phyloP scores from a whole-genome alignment of 192 early-diverging fungal genomes.

The Anaeromyces robustus region DNA sequence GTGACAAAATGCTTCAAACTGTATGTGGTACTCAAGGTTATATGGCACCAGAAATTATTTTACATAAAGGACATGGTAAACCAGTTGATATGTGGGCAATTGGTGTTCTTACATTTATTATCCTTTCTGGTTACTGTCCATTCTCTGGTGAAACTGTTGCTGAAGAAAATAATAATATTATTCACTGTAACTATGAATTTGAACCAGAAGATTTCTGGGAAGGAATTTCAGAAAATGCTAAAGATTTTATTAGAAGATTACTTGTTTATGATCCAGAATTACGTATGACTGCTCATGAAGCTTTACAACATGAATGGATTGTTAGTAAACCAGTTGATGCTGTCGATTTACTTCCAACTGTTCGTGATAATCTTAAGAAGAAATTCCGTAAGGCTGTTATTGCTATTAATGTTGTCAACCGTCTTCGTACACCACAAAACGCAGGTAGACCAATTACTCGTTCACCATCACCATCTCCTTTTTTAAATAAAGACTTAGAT shows the following conservation, averaged over 20 bases:
- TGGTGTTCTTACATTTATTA: constrained; percentile 59
- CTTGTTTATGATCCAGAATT: constrained; percentile 44
- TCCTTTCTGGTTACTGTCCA: constrained; percentile 55
- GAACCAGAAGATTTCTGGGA: constrained; percentile 44
- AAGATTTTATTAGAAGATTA: constrained; percentile 53
- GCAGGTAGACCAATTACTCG: background rate
- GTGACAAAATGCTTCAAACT: background rate
- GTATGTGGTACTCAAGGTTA: constrained; percentile 2
- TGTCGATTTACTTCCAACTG: constrained; percentile 70
- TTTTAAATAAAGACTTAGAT: background rate
- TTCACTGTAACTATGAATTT: constrained; percentile 46
- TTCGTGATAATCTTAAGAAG: constrained; percentile 61
- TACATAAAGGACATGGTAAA: constrained; percentile 39
- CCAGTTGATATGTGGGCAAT: constrained; percentile 74
- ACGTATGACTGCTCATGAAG: constrained; percentile 61
- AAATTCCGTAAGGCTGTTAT: constrained; percentile 45
- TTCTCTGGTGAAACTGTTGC: constrained; percentile 21
- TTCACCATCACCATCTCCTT: background rate
- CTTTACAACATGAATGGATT: constrained; percentile 66
- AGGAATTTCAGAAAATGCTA: constrained; percentile 28
- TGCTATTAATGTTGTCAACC: constrained; percentile 38
- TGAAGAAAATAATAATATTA: constrained; percentile 25
- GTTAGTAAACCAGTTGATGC: constrained; percentile 23
- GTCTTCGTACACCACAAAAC: background rate
- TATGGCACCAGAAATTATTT: constrained; percentile 26